Evolutionary conservation across 768 basidiomycete species (phyloP).

Genomic region (Hydnum rufescens): DNA sequence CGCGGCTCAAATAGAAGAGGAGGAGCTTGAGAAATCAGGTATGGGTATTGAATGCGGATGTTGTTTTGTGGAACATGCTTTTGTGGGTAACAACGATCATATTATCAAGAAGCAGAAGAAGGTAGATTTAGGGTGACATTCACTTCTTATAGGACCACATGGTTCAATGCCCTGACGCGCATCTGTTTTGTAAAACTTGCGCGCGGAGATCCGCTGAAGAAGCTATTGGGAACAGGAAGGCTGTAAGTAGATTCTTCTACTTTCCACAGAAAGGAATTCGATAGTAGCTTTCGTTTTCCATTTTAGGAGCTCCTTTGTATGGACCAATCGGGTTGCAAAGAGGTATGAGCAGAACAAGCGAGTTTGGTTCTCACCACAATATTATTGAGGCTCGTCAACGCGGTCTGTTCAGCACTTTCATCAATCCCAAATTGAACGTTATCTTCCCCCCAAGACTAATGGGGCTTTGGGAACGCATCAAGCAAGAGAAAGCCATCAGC

Average conservation of each 20-base stretch:
- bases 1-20: conserved; percentile 23
- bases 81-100: conserved; percentile 28
- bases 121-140: neutral
- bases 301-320: conserved; percentile 40
- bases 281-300: too few relatives aligned
- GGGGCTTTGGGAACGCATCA: conserved; percentile 20
- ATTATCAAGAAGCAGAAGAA: too few relatives aligned
- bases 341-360: conserved; percentile 14
- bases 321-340: conserved; percentile 54
- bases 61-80: conserved; percentile 54
- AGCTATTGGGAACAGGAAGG: conserved; percentile 26
- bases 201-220: conserved; percentile 47
- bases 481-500: conserved; percentile 61
- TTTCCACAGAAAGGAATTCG: too few relatives aligned
- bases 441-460: conserved; percentile 31
- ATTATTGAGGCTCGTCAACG: neutral
- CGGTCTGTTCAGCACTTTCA: conserved; percentile 26
- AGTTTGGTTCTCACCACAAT: neutral
- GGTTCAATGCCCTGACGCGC: conserved; percentile 77
- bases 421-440: conserved; percentile 43
- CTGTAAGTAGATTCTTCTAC: too few relatives aligned
- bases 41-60: conserved; percentile 73
- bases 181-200: conserved; percentile 67
- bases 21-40: conserved; percentile 24
- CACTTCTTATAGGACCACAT: conserved; percentile 40